Evolutionary conservation across 176 grass and related monocot genomes (phyloP).

Genomic region (Ensete glaucum): DNA sequence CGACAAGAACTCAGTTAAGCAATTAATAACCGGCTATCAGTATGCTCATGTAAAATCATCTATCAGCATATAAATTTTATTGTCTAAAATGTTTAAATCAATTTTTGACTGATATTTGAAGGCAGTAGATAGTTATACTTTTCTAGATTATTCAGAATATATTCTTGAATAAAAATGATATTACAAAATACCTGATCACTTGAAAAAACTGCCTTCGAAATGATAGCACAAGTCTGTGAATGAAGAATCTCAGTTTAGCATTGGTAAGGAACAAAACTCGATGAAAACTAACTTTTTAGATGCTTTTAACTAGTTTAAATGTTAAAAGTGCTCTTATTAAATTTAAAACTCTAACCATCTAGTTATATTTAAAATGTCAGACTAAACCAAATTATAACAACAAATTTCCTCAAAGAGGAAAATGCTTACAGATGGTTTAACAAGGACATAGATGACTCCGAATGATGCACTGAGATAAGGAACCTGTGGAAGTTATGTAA

Average conservation of each 20-base stretch:
- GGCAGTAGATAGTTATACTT: background rate
- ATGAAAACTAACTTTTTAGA: background rate
- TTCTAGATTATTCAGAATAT: background rate
- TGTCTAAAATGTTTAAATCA: background rate
- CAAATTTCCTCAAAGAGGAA: background rate
- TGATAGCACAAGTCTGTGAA: conserved; percentile 55
- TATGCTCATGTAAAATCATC: background rate
- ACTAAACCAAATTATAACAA: background rate
- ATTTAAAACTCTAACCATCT: background rate
- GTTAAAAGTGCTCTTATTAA: background rate
- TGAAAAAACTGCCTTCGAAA: conserved; percentile 53
- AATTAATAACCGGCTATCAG: background rate
- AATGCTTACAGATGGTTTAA: conserved; percentile 71
- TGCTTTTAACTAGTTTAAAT: background rate
- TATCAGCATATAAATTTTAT: background rate
- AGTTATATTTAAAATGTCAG: background rate
- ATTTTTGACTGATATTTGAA: background rate
- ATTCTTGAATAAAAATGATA: background rate
- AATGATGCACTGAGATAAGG: conserved; percentile 78
- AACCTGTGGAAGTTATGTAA: conserved; percentile 37
- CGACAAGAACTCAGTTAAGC: no score
- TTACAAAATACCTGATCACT: conserved; percentile 43
- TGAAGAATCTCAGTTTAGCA: background rate
- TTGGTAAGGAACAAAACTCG: background rate
- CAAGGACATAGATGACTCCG: conserved; percentile 66